These are phyloP conservation scores for Eucalyptus decipiens DNA, from an alignment of 345 rosid species.

Conservation along the genomic window DNA sequence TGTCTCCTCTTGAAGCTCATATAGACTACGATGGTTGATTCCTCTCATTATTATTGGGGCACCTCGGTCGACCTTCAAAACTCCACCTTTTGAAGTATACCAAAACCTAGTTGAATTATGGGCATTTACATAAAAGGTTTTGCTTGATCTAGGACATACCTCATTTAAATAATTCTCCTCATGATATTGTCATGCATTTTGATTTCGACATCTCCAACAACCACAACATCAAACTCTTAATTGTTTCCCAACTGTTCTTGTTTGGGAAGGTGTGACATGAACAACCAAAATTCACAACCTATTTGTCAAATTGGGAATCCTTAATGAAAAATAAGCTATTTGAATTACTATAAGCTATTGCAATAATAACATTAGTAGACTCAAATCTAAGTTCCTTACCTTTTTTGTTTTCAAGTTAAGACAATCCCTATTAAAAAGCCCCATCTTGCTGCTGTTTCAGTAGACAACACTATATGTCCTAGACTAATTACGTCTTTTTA, in stretches of 20 bases:
- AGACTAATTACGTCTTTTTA: neutral
- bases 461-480: neutral
- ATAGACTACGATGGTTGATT: neutral
- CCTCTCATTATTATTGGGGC: neutral
- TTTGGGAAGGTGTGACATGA: neutral
- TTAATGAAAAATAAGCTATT: neutral
- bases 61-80: neutral
- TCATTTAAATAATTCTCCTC: neutral
- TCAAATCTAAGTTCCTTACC: conserved; percentile 11
- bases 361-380: conserved; percentile 20
- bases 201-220: neutral
- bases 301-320: neutral
- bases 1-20: neutral
- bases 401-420: neutral
- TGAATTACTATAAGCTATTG: neutral
- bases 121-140: neutral
- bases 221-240: neutral
- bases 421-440: neutral
- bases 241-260: neutral
- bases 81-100: neutral
- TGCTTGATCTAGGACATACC: neutral
- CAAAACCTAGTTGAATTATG: neutral
- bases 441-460: fast-evolving
- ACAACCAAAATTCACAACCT: neutral
- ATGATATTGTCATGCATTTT: neutral